Evolutionary conservation across 2,329 filamentous ascomycete genomes (phyloP).

Genomic region (Sphaerulina populicola): DNA sequence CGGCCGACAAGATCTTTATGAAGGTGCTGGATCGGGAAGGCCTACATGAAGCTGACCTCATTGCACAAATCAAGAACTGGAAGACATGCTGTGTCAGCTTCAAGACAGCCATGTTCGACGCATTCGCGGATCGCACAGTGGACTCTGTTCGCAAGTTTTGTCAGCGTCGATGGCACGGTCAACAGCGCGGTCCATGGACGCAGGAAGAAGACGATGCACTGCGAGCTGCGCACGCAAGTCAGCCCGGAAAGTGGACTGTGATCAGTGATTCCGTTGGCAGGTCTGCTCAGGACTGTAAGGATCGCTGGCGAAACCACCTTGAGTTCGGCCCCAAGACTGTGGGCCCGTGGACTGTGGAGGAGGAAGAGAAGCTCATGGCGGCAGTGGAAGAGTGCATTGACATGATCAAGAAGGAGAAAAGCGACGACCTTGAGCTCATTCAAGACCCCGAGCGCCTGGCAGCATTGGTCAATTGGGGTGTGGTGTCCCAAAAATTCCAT

Average conservation of each 20-base stretch:
- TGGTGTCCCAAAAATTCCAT: constrained; percentile 55
- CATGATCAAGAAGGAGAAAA: constrained; percentile 34
- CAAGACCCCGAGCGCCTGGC: constrained; percentile 41
- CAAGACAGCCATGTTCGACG: constrained; percentile 23
- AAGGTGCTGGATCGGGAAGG: constrained; percentile 14
- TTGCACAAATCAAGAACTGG: constrained; percentile 22
- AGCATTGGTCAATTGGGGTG: constrained; percentile 56
- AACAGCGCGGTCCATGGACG: constrained; percentile 53
- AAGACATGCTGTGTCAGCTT: constrained; percentile 29
- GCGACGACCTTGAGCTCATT: constrained; percentile 29
- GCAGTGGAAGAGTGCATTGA: constrained; percentile 49
- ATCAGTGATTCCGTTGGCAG: constrained; percentile 58
- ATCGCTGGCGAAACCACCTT: constrained; percentile 62
- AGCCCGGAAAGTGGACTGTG: constrained; percentile 52
- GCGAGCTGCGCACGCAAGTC: constrained; percentile 38
- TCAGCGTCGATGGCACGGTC: constrained; percentile 57
- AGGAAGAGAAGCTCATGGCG: constrained; percentile 48
- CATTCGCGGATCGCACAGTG: constrained; percentile 30
- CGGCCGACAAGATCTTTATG: constrained; percentile 24
- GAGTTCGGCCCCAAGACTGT: constrained; percentile 48
- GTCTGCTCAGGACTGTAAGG: constrained; percentile 56
- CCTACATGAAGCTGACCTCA: constrained; percentile 19
- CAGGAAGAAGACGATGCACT: constrained; percentile 52
- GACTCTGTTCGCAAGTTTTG: constrained; percentile 38
- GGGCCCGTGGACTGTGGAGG: constrained; percentile 52